Evolutionary conservation across 306 rosid species (phyloP), one percentile per base, ranked within the genome.

Genomic region (Senna tora): DNA sequence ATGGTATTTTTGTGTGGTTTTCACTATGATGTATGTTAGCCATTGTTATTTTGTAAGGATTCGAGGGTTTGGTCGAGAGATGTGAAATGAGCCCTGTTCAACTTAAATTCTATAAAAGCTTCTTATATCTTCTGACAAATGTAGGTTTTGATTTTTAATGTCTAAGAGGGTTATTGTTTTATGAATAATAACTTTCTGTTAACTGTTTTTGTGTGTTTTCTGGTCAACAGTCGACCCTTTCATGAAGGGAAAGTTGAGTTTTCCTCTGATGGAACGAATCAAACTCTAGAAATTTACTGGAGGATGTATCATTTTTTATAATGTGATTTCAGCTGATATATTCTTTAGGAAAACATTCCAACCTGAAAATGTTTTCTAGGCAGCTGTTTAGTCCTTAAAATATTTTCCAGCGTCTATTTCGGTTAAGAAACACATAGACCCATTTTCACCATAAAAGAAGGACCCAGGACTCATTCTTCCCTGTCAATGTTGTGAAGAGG

Each of bases 161-260:
- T 64, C 39, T 62, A 62, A 50, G 64, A 13, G 19, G 41, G 42
- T 45, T 46, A 21, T 68, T 79, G 9, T 74, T 53, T 42, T 73
- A 51, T 41, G 34, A 25, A 39, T 25, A 11, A 46, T 43, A 42
- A 39, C 30, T 43, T 53, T 55, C 16, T 11, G 2, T 34, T 17
- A 7, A 15, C 9, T 22, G 28, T 25, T 25, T 25, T 42, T 62
- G 33, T 5, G 38, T 43, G 28, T 69, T 66, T 72, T 73, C 15
- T 67, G 47, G 17, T 41, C 65, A 43, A 6, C 33, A 39, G 30
- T 58, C 52, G 32, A 38, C 33, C 53, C 67, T 17, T 67, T 39
- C 34, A 19, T 1, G 9, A 61, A n/a, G 55, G 57, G 4, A n/a
- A 64, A 52, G 21, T 11, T 55, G 72, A 22, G 33, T 21, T 16